A percentile compares a stretch with the other conserved stretches of the same genome.
phyloP scores from a whole-genome alignment of 805 yeast genomes.

The Candida coquimbonensis region DNA sequence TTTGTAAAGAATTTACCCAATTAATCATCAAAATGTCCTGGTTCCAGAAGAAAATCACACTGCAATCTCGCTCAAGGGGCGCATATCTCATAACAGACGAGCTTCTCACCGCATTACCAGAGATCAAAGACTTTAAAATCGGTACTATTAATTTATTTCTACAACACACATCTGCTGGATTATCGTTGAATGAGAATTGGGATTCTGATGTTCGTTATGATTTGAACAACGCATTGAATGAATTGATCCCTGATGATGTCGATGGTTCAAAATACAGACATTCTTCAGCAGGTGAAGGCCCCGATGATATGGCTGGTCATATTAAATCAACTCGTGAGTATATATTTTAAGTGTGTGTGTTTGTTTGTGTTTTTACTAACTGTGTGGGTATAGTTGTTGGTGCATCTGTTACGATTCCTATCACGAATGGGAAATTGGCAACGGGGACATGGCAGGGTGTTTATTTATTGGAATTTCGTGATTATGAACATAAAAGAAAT shows the following conservation, averaged over 20 bases:
- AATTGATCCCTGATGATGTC: slow-evolving; percentile 58
- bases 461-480: slow-evolving; percentile 68
- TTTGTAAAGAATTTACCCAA: no score
- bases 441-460: slow-evolving; percentile 87
- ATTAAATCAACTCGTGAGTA: slow-evolving; percentile 44
- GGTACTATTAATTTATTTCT: slow-evolving; percentile 63
- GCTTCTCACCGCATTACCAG: slow-evolving; percentile 47
- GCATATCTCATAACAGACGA: slow-evolving; percentile 69
- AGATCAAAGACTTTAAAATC: slow-evolving; percentile 48
- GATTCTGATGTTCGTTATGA: slow-evolving; percentile 73
- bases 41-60: slow-evolving; percentile 51
- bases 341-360: background rate
- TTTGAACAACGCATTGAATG: slow-evolving; percentile 55
- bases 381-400: slow-evolving; percentile 38
- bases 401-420: slow-evolving; percentile 59
- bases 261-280: slow-evolving; percentile 20
- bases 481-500: slow-evolving; percentile 53
- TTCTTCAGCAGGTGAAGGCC: slow-evolving; percentile 55
- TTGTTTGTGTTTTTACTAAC: no score
- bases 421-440: slow-evolving; percentile 56
- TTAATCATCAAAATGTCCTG: slow-evolving; percentile 41
- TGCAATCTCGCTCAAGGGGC: slow-evolving; percentile 56
- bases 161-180: slow-evolving; percentile 75
- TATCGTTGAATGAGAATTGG: slow-evolving; percentile 72
- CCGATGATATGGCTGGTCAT: slow-evolving; percentile 85